Evolutionary conservation across 345 rosid genomes (phyloP).

Genomic region (rapeseed (Brassica napus)): DNA sequence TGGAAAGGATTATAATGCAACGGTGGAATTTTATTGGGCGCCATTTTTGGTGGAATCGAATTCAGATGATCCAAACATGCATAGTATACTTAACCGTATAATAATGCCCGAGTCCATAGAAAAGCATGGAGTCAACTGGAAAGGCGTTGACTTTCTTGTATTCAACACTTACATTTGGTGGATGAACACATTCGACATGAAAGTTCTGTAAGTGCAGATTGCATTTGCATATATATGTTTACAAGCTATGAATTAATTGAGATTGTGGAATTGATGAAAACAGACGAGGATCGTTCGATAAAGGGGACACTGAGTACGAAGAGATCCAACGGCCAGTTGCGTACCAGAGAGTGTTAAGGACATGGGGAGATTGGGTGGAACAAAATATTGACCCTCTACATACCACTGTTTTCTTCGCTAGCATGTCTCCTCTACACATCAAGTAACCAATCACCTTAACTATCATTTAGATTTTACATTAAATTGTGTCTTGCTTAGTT

Average conservation of each 20-base stretch:
- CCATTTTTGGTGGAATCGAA: conserved; percentile 92
- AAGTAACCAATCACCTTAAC: conserved; percentile 50
- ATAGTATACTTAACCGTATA: conserved; percentile 78
- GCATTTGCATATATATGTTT: background rate
- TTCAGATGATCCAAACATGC: conserved; percentile 83
- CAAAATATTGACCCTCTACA: conserved; percentile 65
- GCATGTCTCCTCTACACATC: conserved; percentile 96
- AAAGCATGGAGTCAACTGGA: conserved; percentile 82
- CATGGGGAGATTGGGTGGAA: conserved; percentile 92
- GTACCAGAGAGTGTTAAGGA: conserved; percentile 65
- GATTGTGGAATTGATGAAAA: conserved; percentile 21
- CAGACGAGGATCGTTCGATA: conserved; percentile 86
- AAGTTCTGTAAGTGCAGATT: conserved; percentile 62
- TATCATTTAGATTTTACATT: background rate
- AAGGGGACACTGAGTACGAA: conserved; percentile 67
- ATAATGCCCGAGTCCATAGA: conserved; percentile 86
- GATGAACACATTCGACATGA: conserved; percentile 87
- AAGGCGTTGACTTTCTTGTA: conserved; percentile 72
- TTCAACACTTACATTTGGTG: conserved; percentile 98
- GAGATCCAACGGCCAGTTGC: conserved; percentile 78
- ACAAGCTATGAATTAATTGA: background rate
- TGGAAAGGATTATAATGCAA: conserved; percentile 79
- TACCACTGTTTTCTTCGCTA: conserved; percentile 81
- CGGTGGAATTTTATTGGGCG: conserved; percentile 97
- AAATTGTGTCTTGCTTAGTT: background rate